Conservation (phyloP, 371 early-diverging fungal species). For the Blakeslea trispora region DNA sequence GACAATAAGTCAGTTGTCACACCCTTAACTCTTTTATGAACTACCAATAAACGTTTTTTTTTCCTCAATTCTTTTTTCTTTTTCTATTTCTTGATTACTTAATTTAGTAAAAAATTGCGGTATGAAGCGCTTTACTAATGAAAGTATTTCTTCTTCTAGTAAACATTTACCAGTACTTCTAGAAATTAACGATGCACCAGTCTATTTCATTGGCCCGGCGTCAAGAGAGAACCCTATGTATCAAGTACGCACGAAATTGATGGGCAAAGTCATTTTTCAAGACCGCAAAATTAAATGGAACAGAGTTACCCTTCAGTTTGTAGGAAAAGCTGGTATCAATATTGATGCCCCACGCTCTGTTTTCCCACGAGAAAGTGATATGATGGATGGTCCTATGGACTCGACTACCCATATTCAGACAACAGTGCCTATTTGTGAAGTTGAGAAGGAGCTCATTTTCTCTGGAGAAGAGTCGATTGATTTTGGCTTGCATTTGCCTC, state of each 20-base stretch:
- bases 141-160: slow-evolving; percentile 5
- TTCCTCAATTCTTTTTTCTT: slow-evolving; percentile 2
- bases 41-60: neutral
- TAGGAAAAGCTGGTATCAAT: slow-evolving; percentile 42
- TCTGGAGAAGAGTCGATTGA: slow-evolving; percentile 43
- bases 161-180: slow-evolving; percentile 26
- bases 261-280: slow-evolving; percentile 42
- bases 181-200: slow-evolving; percentile 29
- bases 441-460: slow-evolving; percentile 52
- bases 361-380: slow-evolving; percentile 14
- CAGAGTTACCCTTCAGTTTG: slow-evolving; percentile 43
- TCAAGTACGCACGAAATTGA: slow-evolving; percentile 39
- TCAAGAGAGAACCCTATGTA: slow-evolving; percentile 48
- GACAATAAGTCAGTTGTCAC: no score
- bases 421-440: slow-evolving; percentile 37
- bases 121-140: slow-evolving; percentile 28
- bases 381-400: slow-evolving; percentile 14
- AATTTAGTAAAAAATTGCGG: neutral
- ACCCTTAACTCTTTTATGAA: no score
- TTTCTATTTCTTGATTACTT: slow-evolving; percentile 5
- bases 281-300: slow-evolving; percentile 52
- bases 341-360: slow-evolving; percentile 29
- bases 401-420: slow-evolving; percentile 31
- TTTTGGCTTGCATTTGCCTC: slow-evolving; percentile 50
- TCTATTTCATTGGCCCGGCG: slow-evolving; percentile 49